Percentiles rank a stretch among this genome's conserved stretches.
Evolutionary conservation across 140 eudicot species (phyloP).

Genomic region (Flaveria floridana): DNA sequence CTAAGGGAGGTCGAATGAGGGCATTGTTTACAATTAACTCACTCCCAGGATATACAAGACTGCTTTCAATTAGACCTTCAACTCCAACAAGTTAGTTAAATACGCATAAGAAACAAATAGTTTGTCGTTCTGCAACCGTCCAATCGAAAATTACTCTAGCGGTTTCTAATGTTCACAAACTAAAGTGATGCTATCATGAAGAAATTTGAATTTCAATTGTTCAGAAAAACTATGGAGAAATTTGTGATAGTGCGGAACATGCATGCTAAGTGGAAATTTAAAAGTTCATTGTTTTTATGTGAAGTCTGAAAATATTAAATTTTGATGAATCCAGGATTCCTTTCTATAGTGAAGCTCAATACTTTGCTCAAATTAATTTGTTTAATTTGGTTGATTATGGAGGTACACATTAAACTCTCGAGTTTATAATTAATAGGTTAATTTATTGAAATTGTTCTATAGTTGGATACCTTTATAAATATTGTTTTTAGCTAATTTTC

Average conservation of each 20-base stretch:
- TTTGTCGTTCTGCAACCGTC: neutral
- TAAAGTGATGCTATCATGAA: neutral
- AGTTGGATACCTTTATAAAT: neutral
- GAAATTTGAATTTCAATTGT: neutral
- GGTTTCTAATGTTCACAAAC: neutral
- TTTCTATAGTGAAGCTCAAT: neutral
- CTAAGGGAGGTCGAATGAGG: too few relatives aligned
- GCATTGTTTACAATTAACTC: too few relatives aligned
- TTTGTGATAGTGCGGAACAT: neutral
- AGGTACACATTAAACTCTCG: too few relatives aligned
- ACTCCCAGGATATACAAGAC: too few relatives aligned
- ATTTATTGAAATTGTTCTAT: neutral
- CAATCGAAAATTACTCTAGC: neutral
- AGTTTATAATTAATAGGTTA: neutral
- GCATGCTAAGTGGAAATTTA: neutral
- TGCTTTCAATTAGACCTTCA: too few relatives aligned
- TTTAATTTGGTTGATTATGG: too few relatives aligned
- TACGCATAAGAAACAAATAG: too few relatives aligned
- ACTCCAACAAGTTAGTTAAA: too few relatives aligned
- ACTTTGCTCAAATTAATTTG: neutral
- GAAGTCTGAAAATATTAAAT: neutral
- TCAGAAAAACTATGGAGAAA: neutral
- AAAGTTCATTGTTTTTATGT: neutral
- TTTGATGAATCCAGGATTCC: too few relatives aligned
- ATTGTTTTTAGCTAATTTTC: neutral